phyloP scores from a whole-genome alignment of 2,329 filamentous ascomycete species.

The Neofusicoccum sp. region DNA sequence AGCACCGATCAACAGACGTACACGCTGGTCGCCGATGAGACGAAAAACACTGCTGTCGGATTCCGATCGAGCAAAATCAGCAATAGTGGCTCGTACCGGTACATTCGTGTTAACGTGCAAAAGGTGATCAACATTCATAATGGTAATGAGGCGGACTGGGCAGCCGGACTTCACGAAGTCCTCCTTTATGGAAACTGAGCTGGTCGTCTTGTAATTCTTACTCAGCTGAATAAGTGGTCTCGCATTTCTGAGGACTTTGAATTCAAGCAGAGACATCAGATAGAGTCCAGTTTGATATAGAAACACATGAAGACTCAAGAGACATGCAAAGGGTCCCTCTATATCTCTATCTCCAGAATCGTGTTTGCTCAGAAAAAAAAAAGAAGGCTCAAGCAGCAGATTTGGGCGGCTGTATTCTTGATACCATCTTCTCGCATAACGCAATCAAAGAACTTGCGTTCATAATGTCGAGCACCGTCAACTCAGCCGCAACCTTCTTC shows the following conservation, averaged over 20 bases:
- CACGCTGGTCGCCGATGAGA: background rate
- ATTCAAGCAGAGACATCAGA: too few relatives aligned
- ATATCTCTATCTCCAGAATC: too few relatives aligned
- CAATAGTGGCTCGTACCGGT: background rate
- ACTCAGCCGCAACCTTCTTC: conserved; percentile 30
- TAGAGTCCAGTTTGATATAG: too few relatives aligned
- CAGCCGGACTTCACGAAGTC: background rate
- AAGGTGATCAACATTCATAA: conserved; percentile 12
- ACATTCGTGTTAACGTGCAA: background rate
- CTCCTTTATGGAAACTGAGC: background rate
- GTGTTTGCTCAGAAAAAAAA: too few relatives aligned
- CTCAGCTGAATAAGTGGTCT: too few relatives aligned
- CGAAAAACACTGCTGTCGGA: background rate
- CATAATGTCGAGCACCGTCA: conserved; percentile 27
- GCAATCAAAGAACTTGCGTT: conserved; percentile 20
- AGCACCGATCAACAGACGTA: conserved; percentile 16
- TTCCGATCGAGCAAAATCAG: background rate
- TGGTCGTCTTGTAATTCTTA: background rate
- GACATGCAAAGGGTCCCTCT: too few relatives aligned
- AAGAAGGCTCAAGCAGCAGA: too few relatives aligned
- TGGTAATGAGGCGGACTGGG: conserved; percentile 8
- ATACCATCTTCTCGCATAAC: conserved; percentile 20
- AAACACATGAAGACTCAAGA: too few relatives aligned
- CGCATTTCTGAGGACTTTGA: too few relatives aligned
- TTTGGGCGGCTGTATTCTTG: too few relatives aligned